Conservation (phyloP, 768 basidiomycete genomes). For the Chalciporus sphaerocephalus region DNA sequence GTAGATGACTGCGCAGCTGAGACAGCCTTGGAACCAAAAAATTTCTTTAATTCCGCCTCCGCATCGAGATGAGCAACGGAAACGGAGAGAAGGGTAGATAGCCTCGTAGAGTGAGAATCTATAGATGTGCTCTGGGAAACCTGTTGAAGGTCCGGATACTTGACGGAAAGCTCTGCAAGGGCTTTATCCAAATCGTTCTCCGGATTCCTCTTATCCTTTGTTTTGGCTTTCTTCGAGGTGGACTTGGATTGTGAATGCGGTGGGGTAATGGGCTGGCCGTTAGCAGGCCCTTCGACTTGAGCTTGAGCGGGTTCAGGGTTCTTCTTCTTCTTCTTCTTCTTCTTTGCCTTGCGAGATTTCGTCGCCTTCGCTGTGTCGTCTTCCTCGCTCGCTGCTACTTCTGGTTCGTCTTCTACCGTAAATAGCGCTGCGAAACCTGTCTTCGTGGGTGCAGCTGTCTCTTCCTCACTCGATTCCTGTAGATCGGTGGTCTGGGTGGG, state of each 20-base stretch:
- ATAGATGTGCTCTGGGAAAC: slow-evolving; percentile 22
- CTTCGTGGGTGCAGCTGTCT: slow-evolving; percentile 16
- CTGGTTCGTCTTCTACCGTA: slow-evolving; percentile 29
- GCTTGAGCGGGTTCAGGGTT: background rate
- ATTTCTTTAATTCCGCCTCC: slow-evolving; percentile 86
- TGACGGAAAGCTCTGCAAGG: slow-evolving; percentile 75
- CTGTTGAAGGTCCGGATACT: slow-evolving; percentile 58
- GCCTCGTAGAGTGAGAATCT: slow-evolving; percentile 29
- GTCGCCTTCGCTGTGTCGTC: slow-evolving; percentile 15
- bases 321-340: slow-evolving; percentile 44
- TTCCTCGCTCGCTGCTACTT: slow-evolving; percentile 19
- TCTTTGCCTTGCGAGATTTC: slow-evolving; percentile 33
- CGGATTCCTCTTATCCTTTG: slow-evolving; percentile 58
- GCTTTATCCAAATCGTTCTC: slow-evolving; percentile 83
- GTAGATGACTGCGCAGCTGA: slow-evolving; percentile 47
- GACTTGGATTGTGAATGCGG: slow-evolving; percentile 38
- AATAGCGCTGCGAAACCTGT: slow-evolving; percentile 46
- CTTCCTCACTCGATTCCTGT: slow-evolving; percentile 37
- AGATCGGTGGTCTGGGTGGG: slow-evolving; percentile 16
- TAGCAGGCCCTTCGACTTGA: slow-evolving; percentile 3
- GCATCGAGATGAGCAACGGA: slow-evolving; percentile 78
- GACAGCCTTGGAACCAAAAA: slow-evolving; percentile 91
- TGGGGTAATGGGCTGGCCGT: background rate
- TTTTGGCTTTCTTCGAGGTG: slow-evolving; percentile 54
- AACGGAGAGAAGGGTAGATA: slow-evolving; percentile 66